Conservation (phyloP, 257 asterid species). For the Anisodus acutangulus region DNA sequence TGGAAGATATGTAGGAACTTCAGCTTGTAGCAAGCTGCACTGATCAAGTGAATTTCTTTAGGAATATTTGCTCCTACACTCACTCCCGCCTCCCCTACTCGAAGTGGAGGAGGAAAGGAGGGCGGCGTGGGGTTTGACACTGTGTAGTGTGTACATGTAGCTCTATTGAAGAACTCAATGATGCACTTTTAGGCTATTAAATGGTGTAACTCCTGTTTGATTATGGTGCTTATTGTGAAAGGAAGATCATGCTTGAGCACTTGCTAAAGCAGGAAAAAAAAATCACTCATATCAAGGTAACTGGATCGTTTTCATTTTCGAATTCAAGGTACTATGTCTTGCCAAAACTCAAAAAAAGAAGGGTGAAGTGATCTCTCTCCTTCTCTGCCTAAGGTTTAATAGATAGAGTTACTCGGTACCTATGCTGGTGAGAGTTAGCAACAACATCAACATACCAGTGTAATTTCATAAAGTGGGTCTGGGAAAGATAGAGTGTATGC, state of each 20-base stretch:
- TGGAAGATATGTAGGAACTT: constrained; percentile 36
- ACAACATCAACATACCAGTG: no score
- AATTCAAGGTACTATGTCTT: not conserved
- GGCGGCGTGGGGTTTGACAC: constrained; percentile 8
- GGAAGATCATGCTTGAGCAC: not conserved
- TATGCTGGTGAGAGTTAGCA: not conserved
- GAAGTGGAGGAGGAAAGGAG: constrained; percentile 19
- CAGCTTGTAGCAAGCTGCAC: constrained; percentile 30
- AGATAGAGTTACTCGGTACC: not conserved
- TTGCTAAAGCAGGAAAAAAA: not conserved
- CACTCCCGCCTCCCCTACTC: constrained; percentile 1
- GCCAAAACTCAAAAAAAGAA: not conserved
- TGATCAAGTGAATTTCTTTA: constrained; percentile 19
- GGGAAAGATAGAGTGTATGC: no score
- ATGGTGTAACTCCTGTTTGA: constrained; percentile 17
- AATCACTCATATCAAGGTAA: not conserved
- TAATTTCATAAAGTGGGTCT: no score
- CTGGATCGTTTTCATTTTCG: not conserved
- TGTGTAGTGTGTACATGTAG: constrained; percentile 31
- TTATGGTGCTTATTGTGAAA: constrained; percentile 27
- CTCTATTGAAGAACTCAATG: not conserved
- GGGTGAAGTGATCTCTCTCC: not conserved
- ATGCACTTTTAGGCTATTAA: constrained; percentile 10
- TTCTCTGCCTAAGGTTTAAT: not conserved
- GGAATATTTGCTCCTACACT: constrained; percentile 18